phyloP scores from a whole-genome alignment of 495 filamentous ascomycete genomes.

The Lepraria neglecta region DNA sequence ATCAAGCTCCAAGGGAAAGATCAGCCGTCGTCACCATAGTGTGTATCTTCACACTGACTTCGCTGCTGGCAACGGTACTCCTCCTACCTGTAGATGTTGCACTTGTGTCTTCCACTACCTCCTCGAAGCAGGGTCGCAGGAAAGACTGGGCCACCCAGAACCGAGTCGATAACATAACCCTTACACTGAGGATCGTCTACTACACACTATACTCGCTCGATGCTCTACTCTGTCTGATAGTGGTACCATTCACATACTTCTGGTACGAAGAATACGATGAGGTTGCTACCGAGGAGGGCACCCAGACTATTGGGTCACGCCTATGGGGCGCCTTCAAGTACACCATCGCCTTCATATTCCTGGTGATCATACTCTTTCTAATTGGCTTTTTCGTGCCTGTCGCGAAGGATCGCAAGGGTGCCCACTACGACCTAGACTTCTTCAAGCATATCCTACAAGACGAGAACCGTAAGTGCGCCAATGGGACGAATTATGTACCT shows the following conservation, averaged over 20 bases:
- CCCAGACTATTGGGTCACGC: constrained; percentile 59
- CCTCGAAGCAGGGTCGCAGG: constrained; percentile 66
- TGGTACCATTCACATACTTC: constrained; percentile 95
- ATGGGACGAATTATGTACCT: background rate
- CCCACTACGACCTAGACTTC: constrained; percentile 73
- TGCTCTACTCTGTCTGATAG: constrained; percentile 80
- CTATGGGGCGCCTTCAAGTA: constrained; percentile 86
- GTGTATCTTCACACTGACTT: constrained; percentile 75
- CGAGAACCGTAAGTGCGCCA: constrained; percentile 62
- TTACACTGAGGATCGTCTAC: constrained; percentile 80
- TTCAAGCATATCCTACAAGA: constrained; percentile 71
- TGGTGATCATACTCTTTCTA: constrained; percentile 77
- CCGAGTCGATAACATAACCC: constrained; percentile 65
- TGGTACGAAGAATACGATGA: constrained; percentile 96
- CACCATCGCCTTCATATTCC: constrained; percentile 72
- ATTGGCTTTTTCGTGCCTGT: constrained; percentile 90
- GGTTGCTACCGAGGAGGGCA: constrained; percentile 68
- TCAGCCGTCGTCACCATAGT: constrained; percentile 72
- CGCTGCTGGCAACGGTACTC: constrained; percentile 84
- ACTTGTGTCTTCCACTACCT: constrained; percentile 80
- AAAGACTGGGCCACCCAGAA: constrained; percentile 90
- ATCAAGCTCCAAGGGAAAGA: constrained; percentile 82
- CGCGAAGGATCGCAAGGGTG: constrained; percentile 50
- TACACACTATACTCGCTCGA: constrained; percentile 90
- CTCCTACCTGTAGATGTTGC: constrained; percentile 94